phyloP scores from a whole-genome alignment of 2,329 filamentous ascomycete species.

The Claviceps sp. region DNA sequence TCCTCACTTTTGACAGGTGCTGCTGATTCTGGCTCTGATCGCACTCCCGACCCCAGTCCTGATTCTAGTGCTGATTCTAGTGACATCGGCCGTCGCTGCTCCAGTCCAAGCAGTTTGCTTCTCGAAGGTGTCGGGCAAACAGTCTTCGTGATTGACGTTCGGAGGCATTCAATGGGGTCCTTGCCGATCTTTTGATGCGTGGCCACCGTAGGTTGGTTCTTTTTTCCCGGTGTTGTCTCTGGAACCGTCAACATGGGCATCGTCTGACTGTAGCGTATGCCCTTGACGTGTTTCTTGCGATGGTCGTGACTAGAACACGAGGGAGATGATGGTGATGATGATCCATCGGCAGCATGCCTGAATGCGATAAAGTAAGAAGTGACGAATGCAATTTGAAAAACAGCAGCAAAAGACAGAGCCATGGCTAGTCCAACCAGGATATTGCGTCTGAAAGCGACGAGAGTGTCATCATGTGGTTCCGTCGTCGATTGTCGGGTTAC shows the following conservation, averaged over 20 bases:
- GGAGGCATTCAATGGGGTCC: slow-evolving; percentile 15
- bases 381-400: slow-evolving; percentile 35
- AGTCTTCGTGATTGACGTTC: slow-evolving; percentile 29
- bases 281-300: slow-evolving; percentile 28
- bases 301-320: slow-evolving; percentile 16
- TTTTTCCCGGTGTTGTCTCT: slow-evolving; percentile 22
- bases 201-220: slow-evolving; percentile 30
- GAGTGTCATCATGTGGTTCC: background rate
- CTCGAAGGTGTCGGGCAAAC: slow-evolving; percentile 44
- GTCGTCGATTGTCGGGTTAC: slow-evolving; percentile 19
- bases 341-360: slow-evolving; percentile 15
- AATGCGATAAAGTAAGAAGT: slow-evolving; percentile 28
- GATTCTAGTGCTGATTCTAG: slow-evolving; percentile 26
- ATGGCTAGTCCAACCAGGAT: slow-evolving; percentile 32
- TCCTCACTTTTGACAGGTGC: slow-evolving; percentile 26
- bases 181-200: slow-evolving; percentile 17
- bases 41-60: too few relatives aligned
- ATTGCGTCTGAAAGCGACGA: slow-evolving; percentile 10
- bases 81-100: slow-evolving; percentile 32
- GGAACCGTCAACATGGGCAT: slow-evolving; percentile 19
- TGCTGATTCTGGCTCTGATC: slow-evolving; percentile 23
- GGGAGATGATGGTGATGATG: slow-evolving; percentile 9
- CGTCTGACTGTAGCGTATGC: slow-evolving; percentile 38
- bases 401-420: slow-evolving; percentile 31
- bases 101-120: slow-evolving; percentile 36